Percentiles rank a stretch among this genome's conserved stretches.
These are phyloP conservation scores for Spironucleus salmonicida DNA, from an alignment of 208 protist species.

Conservation along the genomic window DNA sequence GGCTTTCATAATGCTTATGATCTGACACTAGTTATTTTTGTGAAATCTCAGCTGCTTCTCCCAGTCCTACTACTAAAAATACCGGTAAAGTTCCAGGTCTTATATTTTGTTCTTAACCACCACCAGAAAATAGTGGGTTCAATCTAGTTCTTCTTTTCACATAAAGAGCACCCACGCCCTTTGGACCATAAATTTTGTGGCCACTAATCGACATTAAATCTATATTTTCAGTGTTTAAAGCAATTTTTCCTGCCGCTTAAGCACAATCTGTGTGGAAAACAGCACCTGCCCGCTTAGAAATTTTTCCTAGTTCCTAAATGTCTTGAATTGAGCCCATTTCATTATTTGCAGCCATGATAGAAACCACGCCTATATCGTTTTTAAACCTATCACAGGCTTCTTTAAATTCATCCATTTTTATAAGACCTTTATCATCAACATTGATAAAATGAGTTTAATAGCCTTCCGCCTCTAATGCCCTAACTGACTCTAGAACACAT, in stretches of 20 bases:
- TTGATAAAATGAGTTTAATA: slow-evolving; percentile 22
- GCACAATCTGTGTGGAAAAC: slow-evolving; percentile 37
- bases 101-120: slow-evolving; percentile 87
- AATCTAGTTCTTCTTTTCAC: slow-evolving; percentile 74
- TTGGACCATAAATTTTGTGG: slow-evolving; percentile 42
- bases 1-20: slow-evolving; percentile 53
- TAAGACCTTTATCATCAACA: slow-evolving; percentile 19
- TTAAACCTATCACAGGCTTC: slow-evolving; percentile 1
- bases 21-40: slow-evolving; percentile 76
- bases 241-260: slow-evolving; percentile 35
- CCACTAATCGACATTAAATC: slow-evolving; percentile 35
- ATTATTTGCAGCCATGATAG: slow-evolving; percentile 40
- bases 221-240: slow-evolving; percentile 9
- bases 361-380: not conserved
- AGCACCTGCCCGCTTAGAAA: slow-evolving; percentile 11
- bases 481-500: slow-evolving; percentile 34
- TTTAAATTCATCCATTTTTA: slow-evolving; percentile 32
- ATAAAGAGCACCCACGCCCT: slow-evolving; percentile 47
- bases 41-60: slow-evolving; percentile 45
- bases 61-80: slow-evolving; percentile 63
- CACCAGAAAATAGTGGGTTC: slow-evolving; percentile 81
- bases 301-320: slow-evolving; percentile 9
- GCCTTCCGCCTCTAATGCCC: slow-evolving; percentile 29
- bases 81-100: slow-evolving; percentile 76
- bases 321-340: slow-evolving; percentile 37